These are phyloP conservation scores for Fusarium bactridioides DNA, from an alignment of 2,329 filamentous ascomycete genomes.

Conservation along the genomic window DNA sequence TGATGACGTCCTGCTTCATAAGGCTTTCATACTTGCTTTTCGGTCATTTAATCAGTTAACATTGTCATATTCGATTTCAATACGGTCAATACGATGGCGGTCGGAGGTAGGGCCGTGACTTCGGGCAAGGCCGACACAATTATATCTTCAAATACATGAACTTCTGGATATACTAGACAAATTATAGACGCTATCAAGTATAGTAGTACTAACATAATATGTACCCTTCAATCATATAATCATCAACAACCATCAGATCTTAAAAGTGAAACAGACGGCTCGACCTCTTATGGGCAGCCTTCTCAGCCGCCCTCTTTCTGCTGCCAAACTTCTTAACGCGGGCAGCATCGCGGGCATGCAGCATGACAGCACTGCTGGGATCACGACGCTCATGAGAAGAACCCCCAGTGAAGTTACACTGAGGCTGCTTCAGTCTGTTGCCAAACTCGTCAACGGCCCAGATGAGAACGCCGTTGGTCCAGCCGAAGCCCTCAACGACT, in stretches of 20 bases:
- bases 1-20: not conserved
- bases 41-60: not conserved
- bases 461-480: constrained; percentile 74
- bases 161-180: not conserved
- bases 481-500: constrained; percentile 75
- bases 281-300: constrained; percentile 20
- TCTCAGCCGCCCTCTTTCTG: constrained; percentile 27
- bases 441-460: constrained; percentile 71
- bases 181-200: not conserved
- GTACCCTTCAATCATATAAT: not conserved
- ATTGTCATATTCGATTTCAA: not conserved
- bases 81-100: not conserved
- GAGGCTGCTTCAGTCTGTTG: constrained; percentile 60
- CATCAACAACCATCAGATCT: not conserved
- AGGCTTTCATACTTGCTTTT: not conserved
- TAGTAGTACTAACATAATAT: not conserved
- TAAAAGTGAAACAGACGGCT: constrained; percentile 16
- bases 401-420: constrained; percentile 61
- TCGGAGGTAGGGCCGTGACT: not conserved
- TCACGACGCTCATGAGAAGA: constrained; percentile 48
- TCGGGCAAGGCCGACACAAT: not conserved
- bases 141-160: not conserved
- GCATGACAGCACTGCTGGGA: constrained; percentile 53
- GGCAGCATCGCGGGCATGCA: constrained; percentile 55
- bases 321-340: constrained; percentile 58